Evolutionary conservation across 2,329 filamentous ascomycete genomes (phyloP).

Genomic region (Passalora sequoiae): DNA sequence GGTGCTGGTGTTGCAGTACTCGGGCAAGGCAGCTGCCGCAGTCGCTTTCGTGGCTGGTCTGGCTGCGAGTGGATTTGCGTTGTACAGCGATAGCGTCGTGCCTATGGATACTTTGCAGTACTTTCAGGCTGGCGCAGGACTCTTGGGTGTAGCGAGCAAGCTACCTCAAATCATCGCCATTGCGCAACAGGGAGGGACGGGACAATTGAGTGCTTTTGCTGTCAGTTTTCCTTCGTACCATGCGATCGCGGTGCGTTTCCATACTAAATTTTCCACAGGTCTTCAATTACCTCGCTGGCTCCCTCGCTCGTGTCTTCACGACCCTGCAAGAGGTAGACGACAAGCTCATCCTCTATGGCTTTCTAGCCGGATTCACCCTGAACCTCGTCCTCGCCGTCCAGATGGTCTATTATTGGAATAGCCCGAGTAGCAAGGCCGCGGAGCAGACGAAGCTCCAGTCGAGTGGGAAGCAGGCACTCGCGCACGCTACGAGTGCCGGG

Average conservation of each 20-base stretch:
- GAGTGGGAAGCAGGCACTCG: conserved; percentile 33
- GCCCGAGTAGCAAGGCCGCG: conserved; percentile 38
- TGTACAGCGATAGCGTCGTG: conserved; percentile 64
- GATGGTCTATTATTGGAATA: conserved; percentile 97
- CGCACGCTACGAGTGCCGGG: conserved; percentile 27
- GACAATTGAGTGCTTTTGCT: conserved; percentile 92
- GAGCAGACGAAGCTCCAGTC: conserved; percentile 37
- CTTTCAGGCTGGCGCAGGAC: conserved; percentile 77
- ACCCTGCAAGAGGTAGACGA: conserved; percentile 97
- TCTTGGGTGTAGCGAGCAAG: conserved; percentile 83
- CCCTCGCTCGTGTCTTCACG: conserved; percentile 91
- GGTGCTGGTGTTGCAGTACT: conserved; percentile 79
- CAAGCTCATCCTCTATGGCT: conserved; percentile 91
- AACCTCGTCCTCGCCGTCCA: conserved; percentile 82
- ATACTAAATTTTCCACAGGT: too few relatives aligned
- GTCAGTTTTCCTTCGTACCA: too few relatives aligned
- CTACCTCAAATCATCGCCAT: conserved; percentile 87
- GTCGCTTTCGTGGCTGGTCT: conserved; percentile 74
- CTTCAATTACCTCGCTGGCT: conserved; percentile 95
- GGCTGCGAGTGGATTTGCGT: conserved; percentile 60
- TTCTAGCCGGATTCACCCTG: conserved; percentile 83
- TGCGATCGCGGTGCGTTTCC: too few relatives aligned
- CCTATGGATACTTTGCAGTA: conserved; percentile 63
- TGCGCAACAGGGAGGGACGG: conserved; percentile 78
- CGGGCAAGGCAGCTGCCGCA: conserved; percentile 61